These are phyloP conservation scores for Hondaea fermentalgiana DNA, from an alignment of 108 stramenopile genomes.

Conservation along the genomic window DNA sequence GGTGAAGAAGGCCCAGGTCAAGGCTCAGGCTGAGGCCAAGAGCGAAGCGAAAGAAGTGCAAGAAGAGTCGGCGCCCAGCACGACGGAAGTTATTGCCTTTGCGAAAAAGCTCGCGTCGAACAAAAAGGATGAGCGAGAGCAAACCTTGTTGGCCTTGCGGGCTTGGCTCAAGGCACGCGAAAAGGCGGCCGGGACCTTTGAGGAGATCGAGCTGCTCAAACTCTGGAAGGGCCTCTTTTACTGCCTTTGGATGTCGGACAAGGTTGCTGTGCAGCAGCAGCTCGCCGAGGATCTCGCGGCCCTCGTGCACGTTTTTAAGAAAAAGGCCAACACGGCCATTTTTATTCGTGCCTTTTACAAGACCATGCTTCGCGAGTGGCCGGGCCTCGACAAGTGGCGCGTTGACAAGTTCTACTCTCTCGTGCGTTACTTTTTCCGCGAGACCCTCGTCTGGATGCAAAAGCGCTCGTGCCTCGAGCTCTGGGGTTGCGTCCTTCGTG, in stretches of 20 bases:
- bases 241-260: slow-evolving; percentile 26
- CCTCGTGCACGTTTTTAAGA: not conserved
- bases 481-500: not conserved
- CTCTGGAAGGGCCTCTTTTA: slow-evolving; percentile 23
- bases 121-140: slow-evolving; percentile 15
- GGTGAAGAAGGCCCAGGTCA: not conserved
- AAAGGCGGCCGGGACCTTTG: not conserved
- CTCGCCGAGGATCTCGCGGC: not conserved
- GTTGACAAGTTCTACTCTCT: slow-evolving; percentile 17
- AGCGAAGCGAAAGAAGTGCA: not conserved
- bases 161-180: not conserved
- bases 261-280: not conserved
- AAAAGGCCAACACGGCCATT: not conserved
- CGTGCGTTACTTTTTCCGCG: slow-evolving; percentile 6
- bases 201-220: not conserved
- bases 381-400: not conserved
- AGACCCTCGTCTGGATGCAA: not conserved
- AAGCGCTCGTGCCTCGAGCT: not conserved
- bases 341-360: not conserved
- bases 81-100: not conserved
- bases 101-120: slow-evolving; percentile 9
- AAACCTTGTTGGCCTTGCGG: not conserved
- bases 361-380: slow-evolving; percentile 21
- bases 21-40: not conserved
- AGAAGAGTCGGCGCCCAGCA: not conserved